These are phyloP conservation scores for Passalora sequoiae DNA, from an alignment of 2,329 filamentous ascomycete genomes.

Conservation along the genomic window DNA sequence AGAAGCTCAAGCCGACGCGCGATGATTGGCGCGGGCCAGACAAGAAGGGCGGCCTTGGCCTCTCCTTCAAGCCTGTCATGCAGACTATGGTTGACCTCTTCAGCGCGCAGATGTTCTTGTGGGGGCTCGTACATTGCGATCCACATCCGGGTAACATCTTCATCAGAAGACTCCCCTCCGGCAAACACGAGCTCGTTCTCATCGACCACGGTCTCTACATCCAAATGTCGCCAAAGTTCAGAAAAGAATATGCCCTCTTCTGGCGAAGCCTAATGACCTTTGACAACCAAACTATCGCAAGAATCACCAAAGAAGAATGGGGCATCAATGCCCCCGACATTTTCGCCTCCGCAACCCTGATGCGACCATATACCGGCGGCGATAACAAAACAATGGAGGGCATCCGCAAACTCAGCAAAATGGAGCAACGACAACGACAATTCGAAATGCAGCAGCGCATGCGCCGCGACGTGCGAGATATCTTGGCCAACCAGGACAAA, in stretches of 20 bases:
- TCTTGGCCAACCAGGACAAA: constrained; percentile 78
- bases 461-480: constrained; percentile 67
- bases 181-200: constrained; percentile 83
- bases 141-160: constrained; percentile 98
- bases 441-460: constrained; percentile 77
- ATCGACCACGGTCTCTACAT: constrained; percentile 98
- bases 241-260: constrained; percentile 79
- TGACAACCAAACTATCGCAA: constrained; percentile 72
- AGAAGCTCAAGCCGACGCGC: constrained; percentile 72
- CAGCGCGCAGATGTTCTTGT: constrained; percentile 96
- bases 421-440: constrained; percentile 54
- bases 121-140: constrained; percentile 92
- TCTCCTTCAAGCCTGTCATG: constrained; percentile 84
- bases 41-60: constrained; percentile 73
- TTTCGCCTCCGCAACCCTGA: constrained; percentile 83
- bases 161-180: constrained; percentile 75
- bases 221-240: constrained; percentile 76
- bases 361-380: constrained; percentile 86
- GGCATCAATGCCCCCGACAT: constrained; percentile 84
- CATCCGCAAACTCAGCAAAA: constrained; percentile 48
- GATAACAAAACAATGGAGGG: constrained; percentile 59
- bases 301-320: constrained; percentile 70
- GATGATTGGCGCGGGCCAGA: constrained; percentile 69
- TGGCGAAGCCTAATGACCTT: constrained; percentile 94
- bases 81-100: constrained; percentile 94